Percentiles rank a stretch among this genome's conserved stretches.
These are phyloP conservation scores for Colletotrichum kahawae DNA, from an alignment of 2,329 filamentous ascomycete species.

Conservation along the genomic window DNA sequence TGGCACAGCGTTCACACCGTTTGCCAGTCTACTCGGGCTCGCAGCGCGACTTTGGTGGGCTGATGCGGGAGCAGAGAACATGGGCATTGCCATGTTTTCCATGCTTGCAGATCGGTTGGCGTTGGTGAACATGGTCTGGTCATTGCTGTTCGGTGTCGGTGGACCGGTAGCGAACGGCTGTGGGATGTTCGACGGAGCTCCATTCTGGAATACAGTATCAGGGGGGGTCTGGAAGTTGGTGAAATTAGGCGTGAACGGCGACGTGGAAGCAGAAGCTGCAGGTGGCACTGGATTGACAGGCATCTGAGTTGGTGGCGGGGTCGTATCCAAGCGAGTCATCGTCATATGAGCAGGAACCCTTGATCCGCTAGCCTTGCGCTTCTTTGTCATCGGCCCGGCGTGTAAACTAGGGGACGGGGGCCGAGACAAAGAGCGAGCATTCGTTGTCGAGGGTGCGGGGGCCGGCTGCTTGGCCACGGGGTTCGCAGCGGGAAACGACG, in stretches of 20 bases:
- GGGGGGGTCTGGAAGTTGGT: conserved; percentile 46
- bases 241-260: conserved; percentile 58
- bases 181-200: conserved; percentile 22
- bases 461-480: conserved; percentile 31
- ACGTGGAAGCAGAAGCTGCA: conserved; percentile 48
- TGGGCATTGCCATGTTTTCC: conserved; percentile 66
- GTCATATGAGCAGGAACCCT: conserved; percentile 76
- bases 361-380: conserved; percentile 77
- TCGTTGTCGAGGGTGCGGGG: not conserved
- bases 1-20: conserved; percentile 46
- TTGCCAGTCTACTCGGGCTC: conserved; percentile 66
- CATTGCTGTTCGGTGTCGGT: conserved; percentile 69
- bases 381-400: conserved; percentile 73
- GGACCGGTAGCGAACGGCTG: conserved; percentile 58
- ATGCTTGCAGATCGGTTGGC: conserved; percentile 66
- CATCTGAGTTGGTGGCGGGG: conserved; percentile 42
- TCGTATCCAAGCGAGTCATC: conserved; percentile 82
- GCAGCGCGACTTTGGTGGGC: conserved; percentile 78
- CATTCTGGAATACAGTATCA: conserved; percentile 36
- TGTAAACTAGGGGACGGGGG: conserved; percentile 74
- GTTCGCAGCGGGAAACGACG: conserved; percentile 32
- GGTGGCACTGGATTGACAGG: conserved; percentile 41
- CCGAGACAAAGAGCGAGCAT: conserved; percentile 58
- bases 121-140: conserved; percentile 62
- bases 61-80: conserved; percentile 76